Conservation (phyloP, 441 rosid species). For the Raphanus hybrid region DNA sequence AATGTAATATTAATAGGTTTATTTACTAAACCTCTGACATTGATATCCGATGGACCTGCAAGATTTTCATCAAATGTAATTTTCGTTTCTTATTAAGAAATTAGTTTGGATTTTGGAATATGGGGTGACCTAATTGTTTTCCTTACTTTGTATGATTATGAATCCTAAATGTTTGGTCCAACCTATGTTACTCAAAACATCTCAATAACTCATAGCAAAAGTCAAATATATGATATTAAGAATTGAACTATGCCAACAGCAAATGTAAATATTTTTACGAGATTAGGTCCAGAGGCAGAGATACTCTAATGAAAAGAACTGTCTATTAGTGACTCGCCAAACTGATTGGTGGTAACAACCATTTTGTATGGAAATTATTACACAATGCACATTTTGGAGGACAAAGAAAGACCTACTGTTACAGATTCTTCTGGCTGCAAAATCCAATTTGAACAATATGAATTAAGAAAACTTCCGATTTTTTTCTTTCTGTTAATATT, state of each 20-base stretch:
- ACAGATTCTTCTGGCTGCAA: background rate
- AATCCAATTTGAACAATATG: background rate
- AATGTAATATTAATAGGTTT: too few relatives aligned
- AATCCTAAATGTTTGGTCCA: background rate
- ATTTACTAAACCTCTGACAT: too few relatives aligned
- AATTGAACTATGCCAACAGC: background rate
- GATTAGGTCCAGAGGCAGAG: constrained; percentile 5
- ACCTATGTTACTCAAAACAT: background rate
- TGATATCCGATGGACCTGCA: background rate
- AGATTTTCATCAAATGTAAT: background rate
- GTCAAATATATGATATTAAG: too few relatives aligned
- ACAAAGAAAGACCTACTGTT: too few relatives aligned
- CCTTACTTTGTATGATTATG: background rate
- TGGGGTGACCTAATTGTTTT: background rate
- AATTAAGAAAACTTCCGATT: background rate
- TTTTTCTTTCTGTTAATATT: background rate
- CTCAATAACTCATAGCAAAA: too few relatives aligned
- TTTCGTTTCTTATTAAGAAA: background rate
- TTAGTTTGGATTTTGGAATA: background rate
- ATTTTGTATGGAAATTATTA: background rate
- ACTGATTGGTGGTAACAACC: background rate
- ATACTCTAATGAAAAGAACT: background rate
- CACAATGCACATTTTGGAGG: background rate
- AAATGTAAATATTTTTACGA: background rate
- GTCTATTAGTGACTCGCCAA: background rate